Percentiles rank a stretch among this genome's conserved stretches.
phyloP scores from a whole-genome alignment of 2,329 filamentous ascomycete genomes.

The Clathrospora elynae region DNA sequence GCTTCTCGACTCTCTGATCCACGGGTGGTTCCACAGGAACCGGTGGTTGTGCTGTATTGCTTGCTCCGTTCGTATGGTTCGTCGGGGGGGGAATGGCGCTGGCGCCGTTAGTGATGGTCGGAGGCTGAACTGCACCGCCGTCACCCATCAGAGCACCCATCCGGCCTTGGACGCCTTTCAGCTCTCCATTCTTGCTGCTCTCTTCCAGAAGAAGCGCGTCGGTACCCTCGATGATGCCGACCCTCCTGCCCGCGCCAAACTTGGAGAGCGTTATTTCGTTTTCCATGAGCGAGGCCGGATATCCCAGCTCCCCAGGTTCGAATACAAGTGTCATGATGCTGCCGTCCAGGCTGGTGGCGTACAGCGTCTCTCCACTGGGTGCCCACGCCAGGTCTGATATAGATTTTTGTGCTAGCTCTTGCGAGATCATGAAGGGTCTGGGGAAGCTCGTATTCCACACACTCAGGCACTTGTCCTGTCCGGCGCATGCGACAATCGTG shows the following conservation, averaged over 20 bases:
- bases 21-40: constrained; percentile 35
- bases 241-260: constrained; percentile 85
- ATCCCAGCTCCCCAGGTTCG: constrained; percentile 84
- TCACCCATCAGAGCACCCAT: constrained; percentile 99
- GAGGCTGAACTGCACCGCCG: constrained; percentile 52
- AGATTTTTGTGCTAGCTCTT: constrained; percentile 86
- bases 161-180: constrained; percentile 85
- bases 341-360: constrained; percentile 85
- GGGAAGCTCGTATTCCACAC: constrained; percentile 98
- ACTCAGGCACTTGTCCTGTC: constrained; percentile 93
- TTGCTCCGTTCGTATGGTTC: constrained; percentile 53
- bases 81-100: constrained; percentile 56
- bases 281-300: constrained; percentile 81
- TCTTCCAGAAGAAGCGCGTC: constrained; percentile 87
- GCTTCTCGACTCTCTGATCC: constrained; percentile 66
- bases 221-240: constrained; percentile 90
- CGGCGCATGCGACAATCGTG: constrained; percentile 94
- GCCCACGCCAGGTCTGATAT: constrained; percentile 95
- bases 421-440: constrained; percentile 84
- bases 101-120: constrained; percentile 62
- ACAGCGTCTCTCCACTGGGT: constrained; percentile 86
- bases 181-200: constrained; percentile 87
- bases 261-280: constrained; percentile 93
- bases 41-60: constrained; percentile 41
- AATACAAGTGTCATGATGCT: constrained; percentile 83